These are phyloP conservation scores for Pisolithus microcarpus DNA, from an alignment of 768 basidiomycete genomes.

Conservation along the genomic window DNA sequence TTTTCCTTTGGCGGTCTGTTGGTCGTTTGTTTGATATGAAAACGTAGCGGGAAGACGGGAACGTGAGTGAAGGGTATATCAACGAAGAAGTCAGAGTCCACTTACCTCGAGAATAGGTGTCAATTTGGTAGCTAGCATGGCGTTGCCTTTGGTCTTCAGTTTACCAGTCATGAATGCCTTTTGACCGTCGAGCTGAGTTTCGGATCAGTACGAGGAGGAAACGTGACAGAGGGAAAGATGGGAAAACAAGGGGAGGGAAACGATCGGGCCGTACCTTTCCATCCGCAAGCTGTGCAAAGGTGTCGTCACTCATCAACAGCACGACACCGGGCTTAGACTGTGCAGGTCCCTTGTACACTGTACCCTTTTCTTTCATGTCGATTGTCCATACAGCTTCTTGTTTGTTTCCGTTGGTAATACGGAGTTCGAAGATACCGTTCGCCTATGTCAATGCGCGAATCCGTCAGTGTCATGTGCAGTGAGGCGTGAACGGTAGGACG, in stretches of 20 bases:
- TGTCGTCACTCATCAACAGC: constrained; percentile 70
- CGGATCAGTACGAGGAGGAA: not conserved
- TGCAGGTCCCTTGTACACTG: constrained; percentile 61
- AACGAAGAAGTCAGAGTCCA: constrained; percentile 8
- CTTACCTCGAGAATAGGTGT: constrained; percentile 72
- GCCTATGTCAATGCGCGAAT: constrained; percentile 37
- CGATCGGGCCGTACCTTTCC: constrained; percentile 51
- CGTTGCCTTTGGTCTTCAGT: constrained; percentile 86
- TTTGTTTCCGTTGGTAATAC: constrained; percentile 65
- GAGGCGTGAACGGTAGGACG: not conserved
- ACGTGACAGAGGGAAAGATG: not conserved
- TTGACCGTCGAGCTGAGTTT: constrained; percentile 72
- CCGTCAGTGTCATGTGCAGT: not conserved
- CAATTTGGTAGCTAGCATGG: constrained; percentile 93
- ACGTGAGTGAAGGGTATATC: not conserved
- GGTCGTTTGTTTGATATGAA: not conserved
- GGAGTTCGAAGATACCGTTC: constrained; percentile 83
- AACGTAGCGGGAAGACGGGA: not conserved
- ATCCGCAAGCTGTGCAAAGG: constrained; percentile 59
- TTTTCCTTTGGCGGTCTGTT: constrained; percentile 30
- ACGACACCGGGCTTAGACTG: constrained; percentile 74
- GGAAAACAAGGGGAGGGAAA: too few relatives aligned
- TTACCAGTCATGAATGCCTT: constrained; percentile 96
- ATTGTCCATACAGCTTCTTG: constrained; percentile 82
- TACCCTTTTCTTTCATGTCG: constrained; percentile 81